These are phyloP conservation scores for Solanum sitiens DNA, from an alignment of 257 asterid genomes.

Conservation along the genomic window DNA sequence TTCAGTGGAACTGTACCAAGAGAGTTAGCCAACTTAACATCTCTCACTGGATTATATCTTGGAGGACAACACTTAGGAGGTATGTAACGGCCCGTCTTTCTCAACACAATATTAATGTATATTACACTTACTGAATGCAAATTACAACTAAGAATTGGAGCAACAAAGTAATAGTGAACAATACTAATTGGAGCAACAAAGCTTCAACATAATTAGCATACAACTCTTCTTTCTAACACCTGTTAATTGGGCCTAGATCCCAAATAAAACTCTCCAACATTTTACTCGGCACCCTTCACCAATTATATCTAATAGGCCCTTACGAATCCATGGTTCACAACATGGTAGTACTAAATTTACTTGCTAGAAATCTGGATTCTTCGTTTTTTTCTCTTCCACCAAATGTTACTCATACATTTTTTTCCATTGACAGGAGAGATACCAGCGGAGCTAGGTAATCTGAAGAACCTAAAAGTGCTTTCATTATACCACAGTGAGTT, in stretches of 20 bases:
- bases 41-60: neutral
- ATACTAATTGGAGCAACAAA: no score
- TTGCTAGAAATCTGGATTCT: neutral
- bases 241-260: no score
- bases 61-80: neutral
- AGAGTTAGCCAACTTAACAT: neutral
- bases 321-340: no score
- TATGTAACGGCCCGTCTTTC: neutral
- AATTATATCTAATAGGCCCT: no score
- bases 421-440: neutral
- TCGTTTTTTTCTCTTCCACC: neutral
- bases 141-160: no score
- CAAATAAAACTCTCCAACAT: no score
- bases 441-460: constrained; percentile 1
- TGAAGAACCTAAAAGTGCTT: neutral
- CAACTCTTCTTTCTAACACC: no score
- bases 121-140: no score
- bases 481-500: neutral
- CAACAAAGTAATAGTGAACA: no score
- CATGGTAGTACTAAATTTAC: neutral
- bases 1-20: neutral
- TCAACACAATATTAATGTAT: neutral
- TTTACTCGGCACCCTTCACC: no score
- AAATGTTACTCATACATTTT: neutral
- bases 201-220: no score